Evolutionary conservation across 257 asterid genomes (phyloP), one percentile per base, ranked within the genome.

Genomic region (Solanum virginianum): DNA sequence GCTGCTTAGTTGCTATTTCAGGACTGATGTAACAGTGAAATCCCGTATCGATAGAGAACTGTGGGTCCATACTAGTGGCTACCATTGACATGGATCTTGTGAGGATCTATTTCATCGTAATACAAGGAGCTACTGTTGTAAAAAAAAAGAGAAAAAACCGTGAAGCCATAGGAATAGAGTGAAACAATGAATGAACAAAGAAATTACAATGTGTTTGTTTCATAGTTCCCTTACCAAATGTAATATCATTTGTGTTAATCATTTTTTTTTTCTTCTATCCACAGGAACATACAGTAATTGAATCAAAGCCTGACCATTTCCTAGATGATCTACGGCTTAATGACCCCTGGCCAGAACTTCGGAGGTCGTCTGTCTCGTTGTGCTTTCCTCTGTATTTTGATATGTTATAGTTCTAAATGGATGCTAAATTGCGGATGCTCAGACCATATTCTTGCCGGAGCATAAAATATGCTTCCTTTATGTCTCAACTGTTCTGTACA

Each of bases 301-400:
- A 97, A 83, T 93, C 98, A 82, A 97, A 97, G 91, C 99, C 99
- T 20, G 99, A 97, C 83, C 98, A 97, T 84, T 95, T 95, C 88
- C 89, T 95, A 88, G 99, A 97, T 72, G 98, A 94, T 86, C 95
- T 97, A 74, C 95, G 98, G 85, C 92, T 97, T 87, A 95, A 95
- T 89, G 92, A 92, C 87, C 97, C 99, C 6, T 97, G 99, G 99
- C 94, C 96, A 26, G 95, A 97, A 91, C 98, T 97, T 54, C 88
- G 80, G 89, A 94, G 98, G 99, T 97, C 86, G 88, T 84, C 41
- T 80, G 39, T 74, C 77, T 87, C 84, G 55, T 69, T 60, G 74
- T 43, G 49, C 57, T 72, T 39, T 82, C 15, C 69, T 85, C 71
- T 84, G 39, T 86, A 81, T 13, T 12, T 49, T 74, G 75, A 65